A percentile compares a stretch with the other conserved stretches of the same genome.
These are phyloP conservation scores for Hypoxylon crocopeplum DNA, from an alignment of 495 filamentous ascomycete species.

Conservation along the genomic window DNA sequence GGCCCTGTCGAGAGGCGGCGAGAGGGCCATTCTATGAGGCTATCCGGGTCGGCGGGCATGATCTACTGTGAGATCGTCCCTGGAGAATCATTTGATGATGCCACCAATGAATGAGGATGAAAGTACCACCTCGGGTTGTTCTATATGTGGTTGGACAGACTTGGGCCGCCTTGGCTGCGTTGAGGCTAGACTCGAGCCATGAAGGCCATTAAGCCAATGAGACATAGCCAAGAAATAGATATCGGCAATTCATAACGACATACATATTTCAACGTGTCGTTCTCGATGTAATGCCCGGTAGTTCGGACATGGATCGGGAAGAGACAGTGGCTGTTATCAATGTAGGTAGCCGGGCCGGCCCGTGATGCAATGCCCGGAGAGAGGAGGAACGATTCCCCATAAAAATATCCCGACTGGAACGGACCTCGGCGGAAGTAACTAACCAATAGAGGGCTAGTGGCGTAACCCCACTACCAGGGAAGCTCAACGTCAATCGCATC, in stretches of 20 bases:
- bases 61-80: neutral
- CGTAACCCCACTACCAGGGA: constrained; percentile 25
- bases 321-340: too few species aligned
- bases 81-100: neutral
- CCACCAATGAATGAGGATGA: too few species aligned
- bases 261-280: too few species aligned
- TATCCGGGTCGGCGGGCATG: neutral
- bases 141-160: neutral
- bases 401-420: neutral
- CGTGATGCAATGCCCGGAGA: neutral
- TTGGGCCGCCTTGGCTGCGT: neutral
- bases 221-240: neutral
- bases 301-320: too few species aligned
- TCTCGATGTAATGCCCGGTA: too few species aligned
- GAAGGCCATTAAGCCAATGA: neutral
- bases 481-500: constrained; percentile 2
- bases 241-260: constrained; percentile 8
- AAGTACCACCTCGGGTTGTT: too few species aligned
- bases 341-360: neutral
- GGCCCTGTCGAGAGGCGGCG: neutral
- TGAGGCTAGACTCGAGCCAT: neutral
- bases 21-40: neutral
- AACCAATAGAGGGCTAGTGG: constrained; percentile 8
- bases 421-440: neutral
- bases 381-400: neutral